Base-by-base conservation (phyloP, 495 filamentous ascomycete genomes). In the Terfezia claveryi region DNA sequence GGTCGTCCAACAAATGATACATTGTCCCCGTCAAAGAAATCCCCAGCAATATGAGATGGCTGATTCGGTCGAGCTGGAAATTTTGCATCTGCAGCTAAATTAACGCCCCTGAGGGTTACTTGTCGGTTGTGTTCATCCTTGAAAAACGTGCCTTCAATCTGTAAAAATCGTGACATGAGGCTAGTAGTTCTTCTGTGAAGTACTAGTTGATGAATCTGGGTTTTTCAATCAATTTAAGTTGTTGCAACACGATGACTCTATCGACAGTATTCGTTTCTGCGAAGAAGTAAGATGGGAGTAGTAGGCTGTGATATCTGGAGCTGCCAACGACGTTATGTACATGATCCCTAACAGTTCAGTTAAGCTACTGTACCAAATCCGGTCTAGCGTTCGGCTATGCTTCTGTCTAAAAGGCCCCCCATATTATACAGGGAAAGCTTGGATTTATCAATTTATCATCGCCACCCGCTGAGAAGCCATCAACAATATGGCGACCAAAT, bases 11-110 rank as follows among this genome's bases (percentile, higher is more conserved):
- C 79, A 63, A 96, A 98, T 36, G 85, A 94, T 53, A 95, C 82
- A 63, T 79, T 76, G 67, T 98, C 92, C 55, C 80, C 91, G 41
- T 96, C 85, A 63, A 89, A 95, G 73, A 98, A 98, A 56, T 80
- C 70, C 20, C 88, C 77, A 12, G 73, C 59, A 20, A 83, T 70
- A 66, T 91, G 82, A 7, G 91, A 92, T 1, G 88, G 87, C 23
- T 83, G 71, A 58, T 93, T 73, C 14, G 89, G 89, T 12, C 70
- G 69, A 59, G 76, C 83, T 14, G 89, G 89, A 50, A 76, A 76
- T 60, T 85, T 85, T 55, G 76, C 73, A 63, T 85, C 81, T 16
- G 72, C 78, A 16, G 79, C 78, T 52, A 77, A 73, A 58, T 85
- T 85, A 62, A 85, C 81, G 12, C 81, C 81, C 36, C 80, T 73